These are phyloP conservation scores for Trypanosoma melophagium DNA, from an alignment of 208 protist genomes.

Conservation along the genomic window DNA sequence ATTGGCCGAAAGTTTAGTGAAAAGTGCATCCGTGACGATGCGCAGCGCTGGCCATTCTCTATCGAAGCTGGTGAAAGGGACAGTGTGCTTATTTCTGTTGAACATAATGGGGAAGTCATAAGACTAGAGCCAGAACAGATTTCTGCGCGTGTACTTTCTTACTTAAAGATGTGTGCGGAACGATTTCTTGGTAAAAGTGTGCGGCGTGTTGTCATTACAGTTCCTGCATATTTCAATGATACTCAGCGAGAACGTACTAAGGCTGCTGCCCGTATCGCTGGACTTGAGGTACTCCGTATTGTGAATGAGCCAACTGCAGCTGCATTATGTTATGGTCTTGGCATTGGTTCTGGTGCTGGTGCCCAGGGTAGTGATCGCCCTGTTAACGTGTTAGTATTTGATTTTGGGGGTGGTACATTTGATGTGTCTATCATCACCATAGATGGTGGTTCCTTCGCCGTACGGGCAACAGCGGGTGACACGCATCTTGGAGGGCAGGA, in stretches of 20 bases:
- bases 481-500: constrained; percentile 98
- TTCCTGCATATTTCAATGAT: constrained; percentile 98
- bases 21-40: constrained; percentile 85
- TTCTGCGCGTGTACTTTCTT: constrained; percentile 94
- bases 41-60: constrained; percentile 95
- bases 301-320: constrained; percentile 98
- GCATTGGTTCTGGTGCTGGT: constrained; percentile 63
- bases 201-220: constrained; percentile 95
- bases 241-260: constrained; percentile 97
- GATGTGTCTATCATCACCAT: constrained; percentile 98
- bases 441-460: constrained; percentile 97
- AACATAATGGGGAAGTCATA: constrained; percentile 81
- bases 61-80: constrained; percentile 61
- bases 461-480: constrained; percentile 97
- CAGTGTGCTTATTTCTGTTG: constrained; percentile 47
- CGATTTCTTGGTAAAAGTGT: constrained; percentile 92
- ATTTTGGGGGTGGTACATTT: constrained; percentile 96
- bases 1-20: constrained; percentile 92
- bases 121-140: constrained; percentile 96
- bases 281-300: constrained; percentile 95
- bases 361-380: constrained; percentile 24
- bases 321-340: constrained; percentile 96
- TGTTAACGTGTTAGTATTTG: constrained; percentile 93
- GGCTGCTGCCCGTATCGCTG: constrained; percentile 95
- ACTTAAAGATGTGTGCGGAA: constrained; percentile 93